phyloP scores from a whole-genome alignment of 495 filamentous ascomycete genomes.

The Aspergillus olivimuriae region DNA sequence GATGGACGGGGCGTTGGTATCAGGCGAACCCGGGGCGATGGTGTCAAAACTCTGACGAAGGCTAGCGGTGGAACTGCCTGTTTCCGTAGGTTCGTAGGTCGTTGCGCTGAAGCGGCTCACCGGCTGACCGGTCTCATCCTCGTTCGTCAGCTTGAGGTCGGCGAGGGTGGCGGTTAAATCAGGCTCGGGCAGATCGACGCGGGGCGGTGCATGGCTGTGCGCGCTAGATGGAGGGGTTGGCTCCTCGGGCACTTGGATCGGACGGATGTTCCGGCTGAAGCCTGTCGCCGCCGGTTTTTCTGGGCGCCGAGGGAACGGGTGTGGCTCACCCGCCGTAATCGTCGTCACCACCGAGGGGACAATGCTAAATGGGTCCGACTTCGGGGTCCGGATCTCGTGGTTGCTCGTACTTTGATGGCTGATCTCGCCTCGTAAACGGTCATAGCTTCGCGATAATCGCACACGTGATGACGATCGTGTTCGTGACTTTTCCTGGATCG shows the following conservation, averaged over 20 bases:
- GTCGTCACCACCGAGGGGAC: constrained; percentile 31
- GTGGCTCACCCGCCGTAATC: constrained; percentile 27
- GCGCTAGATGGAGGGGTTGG: constrained; percentile 6
- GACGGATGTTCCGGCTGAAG: constrained; percentile 3
- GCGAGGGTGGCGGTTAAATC: constrained; percentile 17
- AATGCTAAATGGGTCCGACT: constrained; percentile 10
- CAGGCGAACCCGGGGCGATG: constrained; percentile 27
- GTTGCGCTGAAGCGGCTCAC: constrained; percentile 68
- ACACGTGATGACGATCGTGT: constrained; percentile 21
- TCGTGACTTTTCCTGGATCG: constrained; percentile 21
- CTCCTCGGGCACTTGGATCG: constrained; percentile 7
- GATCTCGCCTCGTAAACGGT: no score
- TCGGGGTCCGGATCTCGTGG: constrained; percentile 4
- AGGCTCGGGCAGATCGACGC: constrained; percentile 16
- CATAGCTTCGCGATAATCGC: constrained; percentile 11
- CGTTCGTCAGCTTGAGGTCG: constrained; percentile 22
- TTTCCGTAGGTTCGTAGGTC: constrained; percentile 57
- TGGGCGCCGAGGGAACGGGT: no score
- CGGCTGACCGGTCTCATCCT: constrained; percentile 33
- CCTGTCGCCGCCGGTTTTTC: no score
- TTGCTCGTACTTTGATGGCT: no score
- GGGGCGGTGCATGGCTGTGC: constrained; percentile 16
- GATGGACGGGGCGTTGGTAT: constrained; percentile 34
- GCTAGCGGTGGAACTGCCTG: constrained; percentile 29
- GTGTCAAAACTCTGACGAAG: constrained; percentile 35